Base-by-base conservation (phyloP, 306 rosid species). In the Abrus precatorius region DNA sequence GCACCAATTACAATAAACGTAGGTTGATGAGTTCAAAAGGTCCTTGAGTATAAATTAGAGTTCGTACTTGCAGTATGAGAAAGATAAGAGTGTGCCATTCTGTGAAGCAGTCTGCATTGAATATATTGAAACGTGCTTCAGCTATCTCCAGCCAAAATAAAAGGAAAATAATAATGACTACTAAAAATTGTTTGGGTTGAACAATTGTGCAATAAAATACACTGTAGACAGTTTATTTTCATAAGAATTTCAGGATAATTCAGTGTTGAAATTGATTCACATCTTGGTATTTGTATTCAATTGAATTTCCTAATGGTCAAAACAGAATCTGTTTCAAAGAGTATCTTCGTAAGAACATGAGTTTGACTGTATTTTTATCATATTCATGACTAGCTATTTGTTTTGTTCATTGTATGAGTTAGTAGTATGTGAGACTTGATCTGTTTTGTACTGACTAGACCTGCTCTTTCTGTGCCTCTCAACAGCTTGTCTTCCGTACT, bases 401-500 rank as follows among this genome's bases (percentile, higher is more conserved):
- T 45, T 29, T 72, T 59, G 11, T 56, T 43, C 54, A 20, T 67
- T 83, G 57, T 20, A 27, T 32, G 73, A 59, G 54, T 73, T 36
- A 8, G 67, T 62, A 64, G 67, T 62, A 64, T 63, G 54, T 43
- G 41, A 41, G 48, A 83, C 69, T 57, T 78, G 53, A 71, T 78
- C 69, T 83, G 47, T 68, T 75, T 75, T 67, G 47, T 50, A 60
- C 62, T 80, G 70, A 75, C 74, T 77, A 49, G 81, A 36, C 48
- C 74, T 76, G 30, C 43, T 62, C 69, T 84, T 49, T 74, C 38
- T 84, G 76, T 78, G 64, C 72, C 54, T 59, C 80, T 81, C 32
- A 52, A 85, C 93, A 95, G 99, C 97, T 93, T 82, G 99, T 95
- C 74, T 95, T 91, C 89, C 97, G 97, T 12, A 95, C 98, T 6